A percentile compares a stretch with the other conserved stretches of the same genome.
Evolutionary conservation across 345 rosid species (phyloP).

Genomic region (Lepidium didymum): DNA sequence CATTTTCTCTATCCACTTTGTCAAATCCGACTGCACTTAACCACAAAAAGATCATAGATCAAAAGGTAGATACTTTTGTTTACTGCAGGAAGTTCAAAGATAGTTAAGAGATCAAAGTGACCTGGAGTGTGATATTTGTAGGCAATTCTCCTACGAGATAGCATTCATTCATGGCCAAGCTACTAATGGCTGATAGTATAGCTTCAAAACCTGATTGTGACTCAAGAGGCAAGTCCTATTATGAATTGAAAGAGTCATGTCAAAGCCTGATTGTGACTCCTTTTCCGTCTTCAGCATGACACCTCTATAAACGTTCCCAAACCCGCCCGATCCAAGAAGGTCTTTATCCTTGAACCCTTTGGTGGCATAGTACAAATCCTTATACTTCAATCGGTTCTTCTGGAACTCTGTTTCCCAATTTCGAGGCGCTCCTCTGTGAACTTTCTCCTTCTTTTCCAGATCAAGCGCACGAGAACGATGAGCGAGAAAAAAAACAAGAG

Average conservation of each 20-base stretch:
- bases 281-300: constrained; percentile 40
- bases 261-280: too few species aligned
- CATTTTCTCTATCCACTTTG: constrained; percentile 51
- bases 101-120: constrained; percentile 10
- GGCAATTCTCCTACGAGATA: constrained; percentile 72
- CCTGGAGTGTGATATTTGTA: constrained; percentile 49
- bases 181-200: constrained; percentile 44
- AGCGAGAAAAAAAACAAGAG: too few species aligned
- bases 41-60: not conserved
- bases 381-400: constrained; percentile 34
- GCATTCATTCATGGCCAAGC: constrained; percentile 60
- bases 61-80: not conserved
- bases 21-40: constrained; percentile 39
- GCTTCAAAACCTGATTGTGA: constrained; percentile 60
- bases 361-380: constrained; percentile 62
- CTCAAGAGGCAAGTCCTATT: constrained; percentile 62
- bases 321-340: constrained; percentile 71
- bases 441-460: constrained; percentile 32
- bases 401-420: too few species aligned
- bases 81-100: not conserved
- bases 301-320: constrained; percentile 64
- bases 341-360: constrained; percentile 45
- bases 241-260: not conserved
- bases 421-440: constrained; percentile 46
- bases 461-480: constrained; percentile 7